phyloP scores from a whole-genome alignment of 2,329 filamentous ascomycete genomes.

The Setomelanomma holmii region DNA sequence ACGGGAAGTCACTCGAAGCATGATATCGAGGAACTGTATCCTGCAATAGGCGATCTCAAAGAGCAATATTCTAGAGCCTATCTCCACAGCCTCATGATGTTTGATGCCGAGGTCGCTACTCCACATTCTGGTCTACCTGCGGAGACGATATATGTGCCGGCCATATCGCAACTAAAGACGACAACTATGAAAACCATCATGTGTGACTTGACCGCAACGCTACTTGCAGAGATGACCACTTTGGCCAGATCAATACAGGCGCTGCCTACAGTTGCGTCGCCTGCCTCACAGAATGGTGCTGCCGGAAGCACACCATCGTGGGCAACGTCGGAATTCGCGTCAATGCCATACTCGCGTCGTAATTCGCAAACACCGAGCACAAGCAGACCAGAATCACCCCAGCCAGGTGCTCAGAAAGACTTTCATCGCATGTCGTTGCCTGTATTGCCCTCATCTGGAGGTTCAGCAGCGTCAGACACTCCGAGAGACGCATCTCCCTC shows the following conservation, averaged over 20 bases:
- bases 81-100: conserved; percentile 79
- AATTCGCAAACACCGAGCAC: conserved; percentile 39
- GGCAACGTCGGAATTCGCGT: conserved; percentile 34
- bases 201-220: conserved; percentile 53
- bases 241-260: conserved; percentile 58
- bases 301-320: conserved; percentile 37
- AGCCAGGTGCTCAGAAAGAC: conserved; percentile 61
- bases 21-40: conserved; percentile 51
- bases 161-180: conserved; percentile 69
- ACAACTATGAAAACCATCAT: conserved; percentile 68
- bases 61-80: conserved; percentile 78
- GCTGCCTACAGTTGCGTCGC: conserved; percentile 69
- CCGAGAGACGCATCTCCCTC: conserved; percentile 35
- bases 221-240: conserved; percentile 57
- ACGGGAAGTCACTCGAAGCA: conserved; percentile 14
- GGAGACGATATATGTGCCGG: conserved; percentile 75
- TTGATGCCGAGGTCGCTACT: conserved; percentile 66
- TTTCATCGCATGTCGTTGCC: conserved; percentile 84
- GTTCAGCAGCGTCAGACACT: conserved; percentile 31
- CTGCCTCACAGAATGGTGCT: conserved; percentile 38
- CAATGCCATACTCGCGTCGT: conserved; percentile 31
- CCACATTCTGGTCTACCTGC: conserved; percentile 59
- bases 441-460: conserved; percentile 56
- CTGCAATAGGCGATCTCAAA: conserved; percentile 73
- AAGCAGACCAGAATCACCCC: conserved; percentile 42